Base-by-base conservation (phyloP, 192 early-diverging fungal genomes). In the Coemansia erecta region DNA sequence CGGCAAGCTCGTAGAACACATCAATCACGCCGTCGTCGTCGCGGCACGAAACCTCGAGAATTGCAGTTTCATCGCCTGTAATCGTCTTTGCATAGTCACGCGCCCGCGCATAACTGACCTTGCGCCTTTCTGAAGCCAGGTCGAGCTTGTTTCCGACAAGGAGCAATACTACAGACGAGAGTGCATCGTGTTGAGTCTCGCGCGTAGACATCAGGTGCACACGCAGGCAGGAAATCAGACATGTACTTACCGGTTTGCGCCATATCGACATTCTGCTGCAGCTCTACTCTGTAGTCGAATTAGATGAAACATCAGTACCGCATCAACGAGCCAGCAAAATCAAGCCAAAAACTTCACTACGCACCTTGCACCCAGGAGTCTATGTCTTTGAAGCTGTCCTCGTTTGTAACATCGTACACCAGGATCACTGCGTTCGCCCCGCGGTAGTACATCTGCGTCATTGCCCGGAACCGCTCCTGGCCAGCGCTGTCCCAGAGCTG, bases 391-490 rank as follows among this genome's bases (percentile, higher is more conserved):
- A 90, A 90, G 47, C 85, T 87, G 40, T 86, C 81, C 55, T 86
- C 82, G 70, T 76, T 86, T 23, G 88, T 88, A 37, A 90, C 83
- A 63, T 90, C 88, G 56, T 88, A 90, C 48, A 90, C 88, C 17
- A 90, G 64, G 42, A 90, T 78, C 12, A 85, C 86, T 12, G 88
- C 88, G 40, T 87, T 83, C 41, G 88, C 86, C 0, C 88, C 88
- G 47, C 88, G 84, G 55, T 90, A 90, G 58, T 88, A 90, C 81
- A 87, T 84, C 52, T 85, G 84, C n/a, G 86, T 83, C 86, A 89
- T 87, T 46, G 88, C 84, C 47, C 88, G 79, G 74, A 90, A 90
- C 23, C 88, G 81, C 69, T 88, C 88, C 58, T 86, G 83, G n/a
- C 85, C 85, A 22, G 85, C 83, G 22, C 84, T 86, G 61, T 86